Evolutionary conservation across 192 early-diverging fungal species (phyloP).

Genomic region (Linnemannia exigua): DNA sequence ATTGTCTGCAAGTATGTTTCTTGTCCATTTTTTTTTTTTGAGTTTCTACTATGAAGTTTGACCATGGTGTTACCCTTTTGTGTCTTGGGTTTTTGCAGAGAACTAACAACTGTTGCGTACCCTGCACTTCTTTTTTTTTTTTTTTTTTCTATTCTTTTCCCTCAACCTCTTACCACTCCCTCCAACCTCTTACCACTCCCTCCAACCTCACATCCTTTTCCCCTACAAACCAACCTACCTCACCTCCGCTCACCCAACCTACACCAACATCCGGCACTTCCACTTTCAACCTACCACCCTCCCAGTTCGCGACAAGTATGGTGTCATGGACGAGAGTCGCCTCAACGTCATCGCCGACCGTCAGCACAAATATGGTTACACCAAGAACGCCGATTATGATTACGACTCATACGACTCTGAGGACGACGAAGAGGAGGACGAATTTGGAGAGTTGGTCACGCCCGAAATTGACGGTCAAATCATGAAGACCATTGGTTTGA

Average conservation of each 20-base stretch:
- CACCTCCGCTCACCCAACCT: not conserved
- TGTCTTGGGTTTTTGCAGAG: not conserved
- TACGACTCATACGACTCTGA: constrained; percentile 72
- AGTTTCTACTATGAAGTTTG: not conserved
- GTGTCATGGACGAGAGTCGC: constrained; percentile 56
- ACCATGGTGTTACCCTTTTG: not conserved
- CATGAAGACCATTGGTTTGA: constrained; percentile 89
- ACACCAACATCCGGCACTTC: not conserved
- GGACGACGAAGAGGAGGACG: constrained; percentile 83
- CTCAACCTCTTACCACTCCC: constrained; percentile 4
- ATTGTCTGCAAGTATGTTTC: constrained; percentile 67
- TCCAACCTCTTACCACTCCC: constrained; percentile 2
- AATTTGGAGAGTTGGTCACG: constrained; percentile 84
- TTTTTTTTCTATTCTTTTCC: not conserved
- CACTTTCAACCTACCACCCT: not conserved
- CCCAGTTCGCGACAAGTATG: constrained; percentile 76
- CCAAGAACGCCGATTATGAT: constrained; percentile 59
- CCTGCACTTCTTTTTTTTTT: not conserved
- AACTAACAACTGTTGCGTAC: not conserved
- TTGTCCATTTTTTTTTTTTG: constrained; percentile 20
- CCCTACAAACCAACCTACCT: not conserved
- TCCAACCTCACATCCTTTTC: not conserved
- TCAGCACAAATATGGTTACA: constrained; percentile 60
- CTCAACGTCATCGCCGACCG: constrained; percentile 47
- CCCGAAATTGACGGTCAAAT: constrained; percentile 95